phyloP scores from a whole-genome alignment of 345 rosid species.

The Heritiera fomes region DNA sequence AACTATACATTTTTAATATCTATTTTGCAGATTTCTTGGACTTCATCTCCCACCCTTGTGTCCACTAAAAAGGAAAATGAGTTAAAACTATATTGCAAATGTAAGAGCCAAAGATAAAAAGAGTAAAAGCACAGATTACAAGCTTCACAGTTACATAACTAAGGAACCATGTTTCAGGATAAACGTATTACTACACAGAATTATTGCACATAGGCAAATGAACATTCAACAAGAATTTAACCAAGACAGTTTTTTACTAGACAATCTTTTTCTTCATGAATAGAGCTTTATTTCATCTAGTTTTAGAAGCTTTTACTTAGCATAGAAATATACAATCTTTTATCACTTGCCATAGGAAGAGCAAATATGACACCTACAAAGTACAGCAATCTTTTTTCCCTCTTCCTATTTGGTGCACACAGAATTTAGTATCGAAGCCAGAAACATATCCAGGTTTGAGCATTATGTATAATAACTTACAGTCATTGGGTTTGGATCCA shows the following conservation, averaged over 20 bases:
- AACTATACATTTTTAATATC: conserved; percentile 38
- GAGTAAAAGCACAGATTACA: neutral
- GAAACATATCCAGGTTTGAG: conserved; percentile 10
- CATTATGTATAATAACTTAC: conserved; percentile 48
- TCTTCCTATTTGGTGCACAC: neutral
- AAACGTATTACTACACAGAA: neutral
- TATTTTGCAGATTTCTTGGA: conserved; percentile 34
- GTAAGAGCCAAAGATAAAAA: neutral
- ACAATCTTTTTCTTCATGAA: neutral
- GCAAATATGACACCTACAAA: neutral
- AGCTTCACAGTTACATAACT: neutral
- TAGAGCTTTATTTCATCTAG: neutral
- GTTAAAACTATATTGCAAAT: conserved; percentile 25
- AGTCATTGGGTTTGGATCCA: conserved; percentile 93
- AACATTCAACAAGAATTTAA: conserved; percentile 9
- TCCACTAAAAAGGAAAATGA: conserved; percentile 36
- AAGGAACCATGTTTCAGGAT: neutral
- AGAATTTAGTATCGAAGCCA: neutral
- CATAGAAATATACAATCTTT: neutral
- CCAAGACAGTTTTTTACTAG: neutral
- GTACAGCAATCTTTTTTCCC: neutral
- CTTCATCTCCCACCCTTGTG: conserved; percentile 38
- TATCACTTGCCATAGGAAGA: neutral
- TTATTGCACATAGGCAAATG: neutral
- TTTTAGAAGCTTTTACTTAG: neutral